These are phyloP conservation scores for Cyberlindnera galapagoensis DNA, from an alignment of 805 yeast species.

Conservation along the genomic window DNA sequence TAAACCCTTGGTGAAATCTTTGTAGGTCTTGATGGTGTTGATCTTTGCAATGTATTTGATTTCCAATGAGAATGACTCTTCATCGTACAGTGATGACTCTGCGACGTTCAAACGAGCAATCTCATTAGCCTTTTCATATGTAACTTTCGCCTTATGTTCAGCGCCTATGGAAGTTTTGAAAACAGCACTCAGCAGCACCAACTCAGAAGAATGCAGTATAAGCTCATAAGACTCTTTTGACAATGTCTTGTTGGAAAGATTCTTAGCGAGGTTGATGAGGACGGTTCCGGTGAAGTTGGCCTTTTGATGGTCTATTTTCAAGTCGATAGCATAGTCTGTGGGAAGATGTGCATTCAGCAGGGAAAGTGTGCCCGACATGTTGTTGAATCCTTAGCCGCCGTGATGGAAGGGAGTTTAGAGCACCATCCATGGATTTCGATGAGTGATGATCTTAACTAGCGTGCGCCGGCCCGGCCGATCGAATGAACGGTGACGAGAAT, in stretches of 20 bases:
- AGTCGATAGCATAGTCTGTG: conserved; percentile 29
- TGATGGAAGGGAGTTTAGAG: too few species aligned
- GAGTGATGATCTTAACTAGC: too few species aligned
- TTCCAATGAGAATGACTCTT: conserved; percentile 5
- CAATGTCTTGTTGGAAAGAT: conserved; percentile 4
- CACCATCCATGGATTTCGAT: too few species aligned
- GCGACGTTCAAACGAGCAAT: conserved; percentile 18
- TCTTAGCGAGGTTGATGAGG: conserved; percentile 23
- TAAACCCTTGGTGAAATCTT: conserved; percentile 56
- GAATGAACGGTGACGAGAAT: too few species aligned
- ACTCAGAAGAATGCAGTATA: conserved; percentile 29
- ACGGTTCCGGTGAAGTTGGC: conserved; percentile 42
- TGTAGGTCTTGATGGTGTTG: conserved; percentile 29
- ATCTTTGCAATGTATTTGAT: conserved; percentile 17
- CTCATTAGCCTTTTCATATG: conserved; percentile 25
- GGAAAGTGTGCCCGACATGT: too few species aligned
- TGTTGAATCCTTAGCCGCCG: too few species aligned
- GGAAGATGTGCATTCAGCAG: conserved; percentile 25
- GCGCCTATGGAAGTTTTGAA: conserved; percentile 12
- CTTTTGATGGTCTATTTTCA: conserved; percentile 36
- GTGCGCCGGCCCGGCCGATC: too few species aligned
- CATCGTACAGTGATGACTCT: conserved; percentile 5
- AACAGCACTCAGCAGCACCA: conserved; percentile 22
- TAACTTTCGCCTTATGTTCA: conserved; percentile 31
- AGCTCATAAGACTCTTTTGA: conserved; percentile 14